Evolutionary conservation across 2,329 filamentous ascomycete genomes (phyloP).

Genomic region (Calonectria honghensis): DNA sequence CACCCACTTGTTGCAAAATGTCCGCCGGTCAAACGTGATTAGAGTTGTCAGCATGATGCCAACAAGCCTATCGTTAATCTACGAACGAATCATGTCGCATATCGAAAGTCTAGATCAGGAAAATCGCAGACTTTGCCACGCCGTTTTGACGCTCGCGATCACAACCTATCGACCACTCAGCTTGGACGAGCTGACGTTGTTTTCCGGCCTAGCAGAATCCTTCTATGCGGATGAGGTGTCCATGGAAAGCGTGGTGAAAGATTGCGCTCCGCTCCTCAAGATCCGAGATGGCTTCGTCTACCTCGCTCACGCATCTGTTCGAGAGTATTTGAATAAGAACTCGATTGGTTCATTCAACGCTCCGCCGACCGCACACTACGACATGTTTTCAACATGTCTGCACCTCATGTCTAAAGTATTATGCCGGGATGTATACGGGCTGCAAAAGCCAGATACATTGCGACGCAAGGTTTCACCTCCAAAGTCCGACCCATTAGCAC

Average conservation of each 20-base stretch:
- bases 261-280: constrained; percentile 64
- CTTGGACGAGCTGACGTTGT: constrained; percentile 57
- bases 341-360: constrained; percentile 50
- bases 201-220: constrained; percentile 43
- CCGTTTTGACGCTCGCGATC: constrained; percentile 59
- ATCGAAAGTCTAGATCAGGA: constrained; percentile 56
- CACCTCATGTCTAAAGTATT: constrained; percentile 55
- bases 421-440: constrained; percentile 60
- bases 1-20: background rate
- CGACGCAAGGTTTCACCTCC: constrained; percentile 36
- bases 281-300: constrained; percentile 55
- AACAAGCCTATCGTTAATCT: constrained; percentile 59
- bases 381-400: constrained; percentile 61
- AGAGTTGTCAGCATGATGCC: constrained; percentile 33
- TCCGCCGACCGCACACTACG: constrained; percentile 51
- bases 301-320: constrained; percentile 66
- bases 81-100: constrained; percentile 61
- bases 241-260: constrained; percentile 55
- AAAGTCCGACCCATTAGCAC: constrained; percentile 41
- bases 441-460: constrained; percentile 47
- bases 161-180: constrained; percentile 61
- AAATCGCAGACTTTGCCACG: constrained; percentile 53
- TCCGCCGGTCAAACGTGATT: background rate
- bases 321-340: constrained; percentile 61
- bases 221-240: constrained; percentile 35